These are phyloP conservation scores for Geotrichum fermentans DNA, from an alignment of 1,139 yeast genomes.

Conservation along the genomic window DNA sequence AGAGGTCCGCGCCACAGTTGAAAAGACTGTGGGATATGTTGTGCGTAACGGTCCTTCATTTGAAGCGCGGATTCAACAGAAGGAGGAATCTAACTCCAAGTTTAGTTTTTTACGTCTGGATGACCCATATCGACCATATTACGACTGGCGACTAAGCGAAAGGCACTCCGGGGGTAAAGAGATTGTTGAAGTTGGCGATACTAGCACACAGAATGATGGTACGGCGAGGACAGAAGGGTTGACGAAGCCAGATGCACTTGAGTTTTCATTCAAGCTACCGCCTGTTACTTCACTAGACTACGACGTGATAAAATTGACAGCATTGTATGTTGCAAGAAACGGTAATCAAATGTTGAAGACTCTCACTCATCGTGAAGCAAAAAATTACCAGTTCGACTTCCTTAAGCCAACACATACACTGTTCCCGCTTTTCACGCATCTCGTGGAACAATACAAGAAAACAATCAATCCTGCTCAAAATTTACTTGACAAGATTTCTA, in stretches of 20 bases:
- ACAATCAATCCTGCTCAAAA: constrained; percentile 36
- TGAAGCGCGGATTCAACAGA: constrained; percentile 52
- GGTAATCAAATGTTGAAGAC: constrained; percentile 46
- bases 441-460: constrained; percentile 53
- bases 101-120: constrained; percentile 57
- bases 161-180: constrained; percentile 29
- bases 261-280: constrained; percentile 49
- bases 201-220: constrained; percentile 3
- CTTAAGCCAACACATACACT: constrained; percentile 58
- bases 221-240: constrained; percentile 23
- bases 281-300: constrained; percentile 60
- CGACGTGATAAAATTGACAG: constrained; percentile 66
- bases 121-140: constrained; percentile 57
- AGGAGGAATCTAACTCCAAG: constrained; percentile 48
- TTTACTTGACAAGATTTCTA: constrained; percentile 23
- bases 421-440: constrained; percentile 47
- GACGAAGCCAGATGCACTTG: constrained; percentile 41
- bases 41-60: constrained; percentile 62
- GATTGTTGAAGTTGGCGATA: constrained; percentile 13
- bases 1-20: constrained; percentile 51
- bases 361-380: constrained; percentile 41
- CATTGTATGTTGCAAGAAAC: constrained; percentile 57
- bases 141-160: constrained; percentile 41
- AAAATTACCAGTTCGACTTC: constrained; percentile 64
- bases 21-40: constrained; percentile 70